Percentiles rank a stretch among this genome's conserved stretches.
Evolutionary conservation across 2,329 filamentous ascomycete genomes (phyloP).

Genomic region (Elsinoe australis): DNA sequence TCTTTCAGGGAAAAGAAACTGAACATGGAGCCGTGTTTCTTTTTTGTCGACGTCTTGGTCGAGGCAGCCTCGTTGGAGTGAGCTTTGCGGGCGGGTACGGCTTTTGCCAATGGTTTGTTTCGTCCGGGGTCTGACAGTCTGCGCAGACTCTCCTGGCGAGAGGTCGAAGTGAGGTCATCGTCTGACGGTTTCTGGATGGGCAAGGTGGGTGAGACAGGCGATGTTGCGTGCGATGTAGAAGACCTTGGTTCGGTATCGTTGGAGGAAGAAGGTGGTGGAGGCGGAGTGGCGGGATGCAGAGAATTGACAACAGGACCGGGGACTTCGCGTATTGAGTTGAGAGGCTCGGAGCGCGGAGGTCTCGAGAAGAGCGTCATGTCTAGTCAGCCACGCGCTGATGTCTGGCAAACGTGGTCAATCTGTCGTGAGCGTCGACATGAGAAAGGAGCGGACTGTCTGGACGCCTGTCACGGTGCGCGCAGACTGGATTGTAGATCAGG

Average conservation of each 20-base stretch:
- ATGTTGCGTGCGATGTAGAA: slow-evolving; percentile 3
- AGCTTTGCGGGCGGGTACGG: not conserved
- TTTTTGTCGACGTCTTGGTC: not conserved
- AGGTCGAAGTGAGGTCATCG: not conserved
- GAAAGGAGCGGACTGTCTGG: not conserved
- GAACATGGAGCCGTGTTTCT: slow-evolving; percentile 16
- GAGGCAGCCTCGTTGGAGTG: not conserved
- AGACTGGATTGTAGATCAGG: not conserved
- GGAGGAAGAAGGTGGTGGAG: slow-evolving; percentile 1
- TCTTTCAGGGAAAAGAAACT: slow-evolving; percentile 15
- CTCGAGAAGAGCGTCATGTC: slow-evolving; percentile 1
- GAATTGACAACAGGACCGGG: not conserved
- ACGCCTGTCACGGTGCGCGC: not conserved
- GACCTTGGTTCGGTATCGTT: too few species aligned
- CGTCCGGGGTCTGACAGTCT: slow-evolving; percentile 5
- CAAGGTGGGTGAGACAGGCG: slow-evolving; percentile 2
- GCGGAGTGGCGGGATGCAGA: not conserved
- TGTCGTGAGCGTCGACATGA: not conserved
- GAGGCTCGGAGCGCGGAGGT: not conserved
- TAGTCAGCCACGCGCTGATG: not conserved
- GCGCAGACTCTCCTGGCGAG: not conserved
- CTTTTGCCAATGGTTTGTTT: not conserved
- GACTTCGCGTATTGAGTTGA: slow-evolving; percentile 10
- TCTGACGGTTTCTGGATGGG: slow-evolving; percentile 11
- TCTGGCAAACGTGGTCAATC: not conserved